phyloP scores from a whole-genome alignment of 768 basidiomycete genomes.

The Xanthoconium purpureum region DNA sequence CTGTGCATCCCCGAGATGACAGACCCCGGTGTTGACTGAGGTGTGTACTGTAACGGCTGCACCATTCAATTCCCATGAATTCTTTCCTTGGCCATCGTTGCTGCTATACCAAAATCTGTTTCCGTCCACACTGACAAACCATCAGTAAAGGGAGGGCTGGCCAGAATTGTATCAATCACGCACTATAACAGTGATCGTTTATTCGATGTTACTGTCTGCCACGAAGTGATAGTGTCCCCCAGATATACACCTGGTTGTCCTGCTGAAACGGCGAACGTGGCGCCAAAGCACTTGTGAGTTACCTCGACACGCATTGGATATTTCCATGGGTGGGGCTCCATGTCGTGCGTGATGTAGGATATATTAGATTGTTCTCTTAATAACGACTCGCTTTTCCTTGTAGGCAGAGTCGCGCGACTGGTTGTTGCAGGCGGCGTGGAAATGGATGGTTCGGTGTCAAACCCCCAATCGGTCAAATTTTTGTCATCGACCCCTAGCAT shows the following conservation, averaged over 20 bases:
- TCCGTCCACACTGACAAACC: neutral
- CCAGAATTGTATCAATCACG: neutral
- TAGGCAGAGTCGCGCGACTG: neutral
- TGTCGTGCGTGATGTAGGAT: neutral
- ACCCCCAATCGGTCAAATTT: neutral
- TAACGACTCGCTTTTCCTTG: too few relatives aligned
- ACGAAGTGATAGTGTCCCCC: neutral
- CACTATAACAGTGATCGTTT: neutral
- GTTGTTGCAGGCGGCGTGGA: neutral
- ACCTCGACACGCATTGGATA: neutral
- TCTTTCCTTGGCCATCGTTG: neutral
- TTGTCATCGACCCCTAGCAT: neutral
- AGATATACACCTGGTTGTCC: slow-evolving; percentile 3
- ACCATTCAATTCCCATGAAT: slow-evolving; percentile 2
- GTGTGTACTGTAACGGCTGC: neutral
- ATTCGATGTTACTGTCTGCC: neutral
- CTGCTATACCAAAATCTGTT: neutral
- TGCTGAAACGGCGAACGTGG: neutral
- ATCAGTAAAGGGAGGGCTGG: neutral
- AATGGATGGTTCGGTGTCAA: neutral
- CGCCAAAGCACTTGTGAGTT: slow-evolving; percentile 1
- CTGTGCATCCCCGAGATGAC: neutral
- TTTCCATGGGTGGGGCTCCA: neutral
- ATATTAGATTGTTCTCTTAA: neutral
- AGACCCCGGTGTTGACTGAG: neutral